A percentile compares a stretch with the other conserved stretches of the same genome.
phyloP scores from a whole-genome alignment of 2,329 filamentous ascomycete species.

The Epichloe gansuensis region DNA sequence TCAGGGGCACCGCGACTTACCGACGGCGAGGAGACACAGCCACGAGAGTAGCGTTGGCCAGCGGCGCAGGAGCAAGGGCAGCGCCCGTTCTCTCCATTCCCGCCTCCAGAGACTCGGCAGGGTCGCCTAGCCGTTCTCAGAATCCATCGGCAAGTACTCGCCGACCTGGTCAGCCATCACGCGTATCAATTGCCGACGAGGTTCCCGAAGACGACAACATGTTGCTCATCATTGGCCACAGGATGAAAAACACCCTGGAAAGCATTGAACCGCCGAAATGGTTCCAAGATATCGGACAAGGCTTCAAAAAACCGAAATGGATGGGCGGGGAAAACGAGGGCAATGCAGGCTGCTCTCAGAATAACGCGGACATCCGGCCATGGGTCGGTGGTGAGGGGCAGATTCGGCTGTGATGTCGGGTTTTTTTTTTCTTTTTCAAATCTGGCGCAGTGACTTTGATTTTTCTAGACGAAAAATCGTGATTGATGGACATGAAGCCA shows the following conservation, averaged over 20 bases:
- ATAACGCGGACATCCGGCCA: conserved; percentile 35
- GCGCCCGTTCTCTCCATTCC: conserved; percentile 39
- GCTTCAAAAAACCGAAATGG: conserved; percentile 70
- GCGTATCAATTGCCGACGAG: conserved; percentile 22
- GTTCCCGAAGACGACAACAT: conserved; percentile 66
- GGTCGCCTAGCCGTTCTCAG: conserved; percentile 29
- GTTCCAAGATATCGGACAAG: conserved; percentile 58
- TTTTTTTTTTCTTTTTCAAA: background rate
- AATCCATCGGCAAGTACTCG: conserved; percentile 19
- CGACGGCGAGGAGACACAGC: conserved; percentile 34
- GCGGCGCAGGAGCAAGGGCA: conserved; percentile 19
- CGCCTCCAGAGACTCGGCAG: conserved; percentile 22
- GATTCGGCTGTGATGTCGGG: conserved; percentile 9
- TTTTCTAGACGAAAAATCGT: background rate
- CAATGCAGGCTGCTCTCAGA: conserved; percentile 17
- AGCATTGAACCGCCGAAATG: conserved; percentile 70
- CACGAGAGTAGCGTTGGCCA: conserved; percentile 19
- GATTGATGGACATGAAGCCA: too few relatives aligned
- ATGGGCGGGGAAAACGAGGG: conserved; percentile 50
- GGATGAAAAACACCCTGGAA: conserved; percentile 87
- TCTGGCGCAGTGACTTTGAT: too few relatives aligned
- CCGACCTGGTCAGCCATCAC: conserved; percentile 16
- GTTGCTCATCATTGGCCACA: conserved; percentile 70
- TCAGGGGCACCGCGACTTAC: conserved; percentile 50
- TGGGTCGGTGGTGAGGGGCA: conserved; percentile 41